Conservation (phyloP, 208 protist species). For the Porcisia deanei region DNA sequence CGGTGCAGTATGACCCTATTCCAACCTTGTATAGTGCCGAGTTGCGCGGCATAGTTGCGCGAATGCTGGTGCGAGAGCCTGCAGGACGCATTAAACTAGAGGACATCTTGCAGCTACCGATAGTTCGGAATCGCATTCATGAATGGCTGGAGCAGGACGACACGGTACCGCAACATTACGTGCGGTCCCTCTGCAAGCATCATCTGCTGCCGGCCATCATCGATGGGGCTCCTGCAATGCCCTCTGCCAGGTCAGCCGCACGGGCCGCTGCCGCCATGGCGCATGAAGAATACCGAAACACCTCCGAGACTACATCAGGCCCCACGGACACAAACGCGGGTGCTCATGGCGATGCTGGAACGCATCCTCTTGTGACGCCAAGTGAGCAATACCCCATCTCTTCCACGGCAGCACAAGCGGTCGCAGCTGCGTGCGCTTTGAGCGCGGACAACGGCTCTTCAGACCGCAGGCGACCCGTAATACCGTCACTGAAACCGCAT, state of each 20-base stretch:
- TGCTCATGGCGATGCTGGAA: neutral
- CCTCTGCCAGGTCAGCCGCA: constrained; percentile 9
- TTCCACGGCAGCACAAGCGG: neutral
- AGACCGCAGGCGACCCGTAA: constrained; percentile 2
- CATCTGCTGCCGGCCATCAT: constrained; percentile 58
- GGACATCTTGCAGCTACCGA: constrained; percentile 73
- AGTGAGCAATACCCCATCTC: neutral
- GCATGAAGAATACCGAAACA: neutral
- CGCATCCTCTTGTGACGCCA: neutral
- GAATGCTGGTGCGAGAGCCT: constrained; percentile 79
- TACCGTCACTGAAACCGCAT: constrained; percentile 15
- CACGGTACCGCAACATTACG: constrained; percentile 68
- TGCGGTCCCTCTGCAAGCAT: constrained; percentile 63
- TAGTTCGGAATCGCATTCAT: constrained; percentile 63
- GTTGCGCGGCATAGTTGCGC: constrained; percentile 74
- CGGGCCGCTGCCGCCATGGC: constrained; percentile 26
- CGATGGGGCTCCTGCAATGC: constrained; percentile 15
- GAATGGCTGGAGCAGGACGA: constrained; percentile 76
- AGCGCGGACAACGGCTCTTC: neutral
- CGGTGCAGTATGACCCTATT: constrained; percentile 82
- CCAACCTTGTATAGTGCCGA: constrained; percentile 71
- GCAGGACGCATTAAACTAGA: constrained; percentile 62
- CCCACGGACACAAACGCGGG: constrained; percentile 1
- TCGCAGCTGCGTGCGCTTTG: neutral
- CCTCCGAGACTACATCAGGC: constrained; percentile 8